A percentile compares a stretch with the other conserved stretches of the same genome.
These are phyloP conservation scores for Erodium moschatum DNA, from an alignment of 441 rosid species.

Conservation along the genomic window DNA sequence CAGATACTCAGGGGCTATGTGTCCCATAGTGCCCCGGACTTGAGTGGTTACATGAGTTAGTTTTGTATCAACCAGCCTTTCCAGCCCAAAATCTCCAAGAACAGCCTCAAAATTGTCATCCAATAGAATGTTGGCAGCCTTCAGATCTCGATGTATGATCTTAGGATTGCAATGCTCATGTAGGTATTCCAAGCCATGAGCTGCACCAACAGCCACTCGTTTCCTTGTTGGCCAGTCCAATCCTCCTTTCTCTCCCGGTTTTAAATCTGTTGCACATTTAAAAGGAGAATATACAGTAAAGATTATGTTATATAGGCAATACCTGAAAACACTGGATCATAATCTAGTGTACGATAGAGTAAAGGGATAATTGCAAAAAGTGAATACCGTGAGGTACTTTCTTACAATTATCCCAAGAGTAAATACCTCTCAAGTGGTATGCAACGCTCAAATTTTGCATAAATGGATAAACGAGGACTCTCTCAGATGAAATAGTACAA, in stretches of 20 bases:
- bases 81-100: slow-evolving; percentile 49
- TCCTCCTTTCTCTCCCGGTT: slow-evolving; percentile 39
- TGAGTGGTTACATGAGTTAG: slow-evolving; percentile 49
- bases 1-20: slow-evolving; percentile 50
- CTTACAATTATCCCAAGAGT: too few relatives aligned
- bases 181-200: slow-evolving; percentile 45
- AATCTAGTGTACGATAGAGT: too few relatives aligned
- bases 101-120: slow-evolving; percentile 47
- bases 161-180: slow-evolving; percentile 49
- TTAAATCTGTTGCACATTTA: slow-evolving; percentile 27
- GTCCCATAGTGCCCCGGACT: slow-evolving; percentile 55
- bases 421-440: slow-evolving; percentile 42
- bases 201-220: slow-evolving; percentile 39
- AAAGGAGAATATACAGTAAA: not conserved
- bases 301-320: too few relatives aligned
- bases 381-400: too few relatives aligned
- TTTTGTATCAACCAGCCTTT: slow-evolving; percentile 36
- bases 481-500: slow-evolving; percentile 38
- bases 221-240: slow-evolving; percentile 48
- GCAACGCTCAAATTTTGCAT: slow-evolving; percentile 55
- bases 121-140: slow-evolving; percentile 50
- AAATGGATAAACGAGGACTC: slow-evolving; percentile 52
- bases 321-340: too few relatives aligned
- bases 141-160: slow-evolving; percentile 50
- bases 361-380: too few relatives aligned